Conservation (phyloP, 768 basidiomycete species). For the Leccinum boreale region DNA sequence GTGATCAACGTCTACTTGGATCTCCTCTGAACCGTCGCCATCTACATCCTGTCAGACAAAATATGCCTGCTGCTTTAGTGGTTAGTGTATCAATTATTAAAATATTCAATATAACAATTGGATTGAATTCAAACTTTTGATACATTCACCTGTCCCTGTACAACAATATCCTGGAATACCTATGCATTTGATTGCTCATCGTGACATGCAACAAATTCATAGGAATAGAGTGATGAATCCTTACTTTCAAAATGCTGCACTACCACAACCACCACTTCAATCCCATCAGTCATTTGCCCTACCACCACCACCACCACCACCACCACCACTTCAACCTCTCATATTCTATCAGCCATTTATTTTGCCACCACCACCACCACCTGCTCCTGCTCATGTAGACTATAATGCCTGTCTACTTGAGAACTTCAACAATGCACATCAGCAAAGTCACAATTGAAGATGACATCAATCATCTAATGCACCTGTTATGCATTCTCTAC, state of each 20-base stretch:
- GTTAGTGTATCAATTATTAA: neutral
- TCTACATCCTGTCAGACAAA: neutral
- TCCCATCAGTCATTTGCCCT: neutral
- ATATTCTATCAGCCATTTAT: neutral
- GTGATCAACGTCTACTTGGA: neutral
- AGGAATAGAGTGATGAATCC: neutral
- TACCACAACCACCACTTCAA: neutral
- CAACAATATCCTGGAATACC: slow-evolving; percentile 2
- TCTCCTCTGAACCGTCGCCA: neutral
- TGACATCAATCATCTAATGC: no score
- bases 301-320: neutral
- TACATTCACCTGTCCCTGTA: slow-evolving; percentile 1
- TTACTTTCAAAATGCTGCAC: no score
- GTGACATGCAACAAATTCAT: neutral
- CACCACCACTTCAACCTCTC: neutral
- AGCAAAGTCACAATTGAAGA: neutral
- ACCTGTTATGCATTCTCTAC: no score
- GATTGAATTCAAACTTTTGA: neutral
- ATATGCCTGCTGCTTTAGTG: neutral
- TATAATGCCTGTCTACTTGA: neutral
- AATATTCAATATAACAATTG: neutral
- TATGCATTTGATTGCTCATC: neutral
- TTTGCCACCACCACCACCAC: neutral
- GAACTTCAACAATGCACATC: neutral
- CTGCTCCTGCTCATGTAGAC: neutral